Base-by-base conservation (phyloP, 1,139 yeast species). In the Kazachstania sp. region DNA sequence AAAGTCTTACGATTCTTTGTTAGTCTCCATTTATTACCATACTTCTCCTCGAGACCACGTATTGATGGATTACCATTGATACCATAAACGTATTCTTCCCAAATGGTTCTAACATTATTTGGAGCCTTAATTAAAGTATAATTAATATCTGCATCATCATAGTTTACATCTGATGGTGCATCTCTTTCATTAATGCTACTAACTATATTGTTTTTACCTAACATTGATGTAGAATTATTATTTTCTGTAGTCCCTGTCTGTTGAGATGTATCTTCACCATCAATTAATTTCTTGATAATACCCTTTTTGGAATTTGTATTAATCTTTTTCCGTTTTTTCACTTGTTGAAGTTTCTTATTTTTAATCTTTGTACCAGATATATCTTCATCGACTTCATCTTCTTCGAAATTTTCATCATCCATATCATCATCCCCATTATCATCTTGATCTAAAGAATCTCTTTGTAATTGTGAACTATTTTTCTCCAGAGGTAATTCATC, bases 31-130 rank as follows among this genome's bases (percentile, higher is more conserved):
- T 61, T 63, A 46, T 63, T 63, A 12, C 70, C 70, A 47, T 60
- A 66, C 41, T 56, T 61, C 40, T 63, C 64, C 45, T 67, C 70
- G 18, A 67, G 54, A 9, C 57, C 59, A 42, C 61, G 57, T 11
- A 67, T 63, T 0, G 70, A 59, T 5, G 69, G 69, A n/a, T 57
- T 58, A 0, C 69, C 69, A 46, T 64, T 58, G 15, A 66, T 57
- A 1, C 71, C 71, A 38, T 53, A 52, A 1, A 60, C 58, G 46
- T 66, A 67, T 46, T 67, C 71, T 35, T 61, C 63, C 68, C 68
- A 65, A 15, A 65, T 64, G n/a, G 65, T 63, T 29, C 55, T 53
- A 9, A 64, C 67, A 45, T 59, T 62, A 39, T 59, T 60, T 19
- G 68, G 68, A 3, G 68, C 69, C 49, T 63, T 64, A 20, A 61